phyloP scores from a whole-genome alignment of 257 asterid genomes.

The Solanum bukasovii region DNA sequence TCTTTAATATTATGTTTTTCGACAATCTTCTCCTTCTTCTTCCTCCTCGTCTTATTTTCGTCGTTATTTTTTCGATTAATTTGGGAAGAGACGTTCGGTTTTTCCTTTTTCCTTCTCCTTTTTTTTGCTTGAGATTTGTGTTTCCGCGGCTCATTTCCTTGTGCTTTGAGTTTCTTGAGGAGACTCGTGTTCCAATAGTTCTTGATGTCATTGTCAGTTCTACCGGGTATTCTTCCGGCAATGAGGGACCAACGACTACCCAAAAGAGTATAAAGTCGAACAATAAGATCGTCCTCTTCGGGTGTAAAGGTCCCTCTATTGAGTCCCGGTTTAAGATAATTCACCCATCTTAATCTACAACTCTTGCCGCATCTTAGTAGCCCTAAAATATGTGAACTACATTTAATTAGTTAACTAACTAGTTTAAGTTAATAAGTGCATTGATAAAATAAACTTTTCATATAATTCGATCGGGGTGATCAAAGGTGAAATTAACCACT shows the following conservation, averaged over 20 bases:
- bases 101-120: neutral
- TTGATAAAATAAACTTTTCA: neutral
- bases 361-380: neutral
- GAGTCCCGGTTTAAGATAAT: neutral
- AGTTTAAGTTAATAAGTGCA: neutral
- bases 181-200: slow-evolving; percentile 84
- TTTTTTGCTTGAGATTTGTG: neutral
- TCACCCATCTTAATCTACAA: neutral
- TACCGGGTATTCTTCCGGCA: slow-evolving; percentile 82
- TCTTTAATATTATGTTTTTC: neutral
- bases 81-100: neutral
- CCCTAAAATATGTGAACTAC: neutral
- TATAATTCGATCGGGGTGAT: neutral
- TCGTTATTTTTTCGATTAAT: neutral
- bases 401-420: neutral
- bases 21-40: neutral
- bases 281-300: neutral
- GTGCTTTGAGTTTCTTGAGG: neutral
- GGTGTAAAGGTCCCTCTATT: neutral
- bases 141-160: neutral
- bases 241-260: slow-evolving; percentile 67
- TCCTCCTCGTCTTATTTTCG: neutral
- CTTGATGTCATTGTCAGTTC: slow-evolving; percentile 90
- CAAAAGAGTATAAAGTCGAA: neutral
- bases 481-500: neutral